phyloP scores from a whole-genome alignment of 169 alveolate species.

The Plasmodium gallinaceum region DNA sequence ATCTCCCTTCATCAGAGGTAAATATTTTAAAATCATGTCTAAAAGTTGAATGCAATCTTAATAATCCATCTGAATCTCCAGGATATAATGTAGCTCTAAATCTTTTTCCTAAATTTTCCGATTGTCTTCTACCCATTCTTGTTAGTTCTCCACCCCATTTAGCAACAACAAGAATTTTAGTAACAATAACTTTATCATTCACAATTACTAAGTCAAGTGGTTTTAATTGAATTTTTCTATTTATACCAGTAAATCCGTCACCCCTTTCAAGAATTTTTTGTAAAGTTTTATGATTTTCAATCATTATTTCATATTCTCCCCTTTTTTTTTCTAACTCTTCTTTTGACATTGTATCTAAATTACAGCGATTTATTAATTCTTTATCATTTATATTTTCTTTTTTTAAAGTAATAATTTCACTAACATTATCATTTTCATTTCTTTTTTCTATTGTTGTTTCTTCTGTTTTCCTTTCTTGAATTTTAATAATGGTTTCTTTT shows the following conservation, averaged over 20 bases:
- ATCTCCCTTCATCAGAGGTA: conserved; percentile 98
- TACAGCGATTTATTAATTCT: neutral
- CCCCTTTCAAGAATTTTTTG: conserved; percentile 92
- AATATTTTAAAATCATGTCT: conserved; percentile 98
- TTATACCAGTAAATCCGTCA: conserved; percentile 96
- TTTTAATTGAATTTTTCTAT: conserved; percentile 94
- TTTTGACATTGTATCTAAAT: neutral
- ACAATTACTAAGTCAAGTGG: conserved; percentile 84
- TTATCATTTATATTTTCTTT: neutral
- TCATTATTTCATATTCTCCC: conserved; percentile 68
- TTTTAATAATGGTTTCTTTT: conserved; percentile 3
- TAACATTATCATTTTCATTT: neutral
- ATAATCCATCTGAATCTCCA: conserved; percentile 94
- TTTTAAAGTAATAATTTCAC: too few relatives aligned
- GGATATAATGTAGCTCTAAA: conserved; percentile 93
- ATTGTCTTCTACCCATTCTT: conserved; percentile 94
- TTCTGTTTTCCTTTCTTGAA: neutral
- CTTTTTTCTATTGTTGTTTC: neutral
- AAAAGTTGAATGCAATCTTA: conserved; percentile 97
- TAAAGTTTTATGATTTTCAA: conserved; percentile 85
- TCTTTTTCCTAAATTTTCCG: conserved; percentile 93
- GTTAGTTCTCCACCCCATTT: conserved; percentile 99
- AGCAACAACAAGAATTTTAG: conserved; percentile 93
- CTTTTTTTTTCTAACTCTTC: conserved; percentile 52
- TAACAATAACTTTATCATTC: conserved; percentile 77